Conservation (phyloP, 106 monocot species). For the Dactylorhiza incarnata region DNA sequence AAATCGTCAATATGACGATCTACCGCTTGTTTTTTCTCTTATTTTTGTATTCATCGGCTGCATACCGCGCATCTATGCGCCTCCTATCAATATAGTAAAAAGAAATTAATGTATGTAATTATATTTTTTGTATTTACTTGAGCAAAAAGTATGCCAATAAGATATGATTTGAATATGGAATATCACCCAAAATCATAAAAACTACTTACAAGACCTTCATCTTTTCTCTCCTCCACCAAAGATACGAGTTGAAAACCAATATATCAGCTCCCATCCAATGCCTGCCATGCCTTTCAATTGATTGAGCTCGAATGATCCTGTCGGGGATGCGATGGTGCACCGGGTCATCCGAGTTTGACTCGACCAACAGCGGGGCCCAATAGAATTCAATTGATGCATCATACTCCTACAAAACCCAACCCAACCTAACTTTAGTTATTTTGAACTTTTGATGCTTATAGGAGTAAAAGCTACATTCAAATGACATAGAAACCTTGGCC, state of each 20-base stretch:
- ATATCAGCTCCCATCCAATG: slow-evolving; percentile 46
- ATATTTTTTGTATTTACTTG: too few relatives aligned
- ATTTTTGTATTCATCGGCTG: too few relatives aligned
- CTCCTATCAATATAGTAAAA: too few relatives aligned
- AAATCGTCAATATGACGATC: too few relatives aligned
- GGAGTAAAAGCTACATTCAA: neutral
- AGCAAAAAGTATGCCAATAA: too few relatives aligned
- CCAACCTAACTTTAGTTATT: neutral
- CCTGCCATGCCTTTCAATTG: slow-evolving; percentile 46
- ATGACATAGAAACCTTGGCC: slow-evolving; percentile 29
- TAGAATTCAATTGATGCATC: slow-evolving; percentile 52
- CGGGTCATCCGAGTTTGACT: slow-evolving; percentile 53
- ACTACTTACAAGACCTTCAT: slow-evolving; percentile 69
- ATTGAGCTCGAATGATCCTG: slow-evolving; percentile 33
- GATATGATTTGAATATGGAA: too few relatives aligned
- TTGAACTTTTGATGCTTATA: neutral
- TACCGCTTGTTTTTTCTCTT: too few relatives aligned
- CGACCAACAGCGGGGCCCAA: slow-evolving; percentile 48
- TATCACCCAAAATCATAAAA: too few relatives aligned
- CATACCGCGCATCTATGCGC: too few relatives aligned
- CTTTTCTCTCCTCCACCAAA: slow-evolving; percentile 55
- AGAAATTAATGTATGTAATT: too few relatives aligned
- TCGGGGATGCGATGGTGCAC: slow-evolving; percentile 43
- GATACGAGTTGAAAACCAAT: slow-evolving; percentile 49
- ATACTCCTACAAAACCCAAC: slow-evolving; percentile 21